Base-by-base conservation (phyloP, 345 rosid species). In the Hirschfeldia incana region DNA sequence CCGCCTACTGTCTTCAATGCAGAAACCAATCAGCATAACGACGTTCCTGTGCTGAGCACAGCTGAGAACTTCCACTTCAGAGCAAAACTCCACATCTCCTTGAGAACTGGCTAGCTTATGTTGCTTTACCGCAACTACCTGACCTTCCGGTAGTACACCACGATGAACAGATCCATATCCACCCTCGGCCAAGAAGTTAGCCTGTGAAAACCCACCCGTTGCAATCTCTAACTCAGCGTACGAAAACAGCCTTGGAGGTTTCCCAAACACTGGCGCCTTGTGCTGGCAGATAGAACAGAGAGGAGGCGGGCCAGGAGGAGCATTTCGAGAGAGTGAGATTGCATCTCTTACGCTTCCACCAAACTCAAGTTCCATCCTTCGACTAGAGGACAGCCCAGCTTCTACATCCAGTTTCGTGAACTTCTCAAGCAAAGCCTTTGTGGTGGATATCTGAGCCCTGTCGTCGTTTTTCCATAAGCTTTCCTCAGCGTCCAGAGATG, bases 1-100 rank as follows among this genome's bases (percentile, higher is more conserved):
- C 70, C 99, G 85, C 84, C 97, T 89, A 72, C 89, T 88, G 70
- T 93, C 95, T 85, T 96, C 98, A 42, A 96, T 92, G 76, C 99
- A 96, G 85, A 89, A 93, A 17, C 99, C 98, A 64, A 96, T 92
- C 73, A 96, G 84, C 97, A 92, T 93, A 26, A 93, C 99, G 62
- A 92, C 99, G 65, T 96, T 96, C 70, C 98, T 85, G 78, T 93
- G 99, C 85, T 96, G 99, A 49, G 99, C 99, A 84, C 99, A 96
- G 78, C 98, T 93, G 70, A 93, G 85, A 72, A 96, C 99, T 85
- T 96, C 99, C 36, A 96, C 99, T 85, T 53, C 59, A 6, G 59
- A 53, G 59, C 59, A 53, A 16, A 53, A 53, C 26, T 53, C 59
- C 16, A 53, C 59, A 53, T 53, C 59, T 16, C 59, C 59, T 3